Base-by-base conservation (phyloP, 2,329 filamentous ascomycete species). In the Calonectria pauciramosa region DNA sequence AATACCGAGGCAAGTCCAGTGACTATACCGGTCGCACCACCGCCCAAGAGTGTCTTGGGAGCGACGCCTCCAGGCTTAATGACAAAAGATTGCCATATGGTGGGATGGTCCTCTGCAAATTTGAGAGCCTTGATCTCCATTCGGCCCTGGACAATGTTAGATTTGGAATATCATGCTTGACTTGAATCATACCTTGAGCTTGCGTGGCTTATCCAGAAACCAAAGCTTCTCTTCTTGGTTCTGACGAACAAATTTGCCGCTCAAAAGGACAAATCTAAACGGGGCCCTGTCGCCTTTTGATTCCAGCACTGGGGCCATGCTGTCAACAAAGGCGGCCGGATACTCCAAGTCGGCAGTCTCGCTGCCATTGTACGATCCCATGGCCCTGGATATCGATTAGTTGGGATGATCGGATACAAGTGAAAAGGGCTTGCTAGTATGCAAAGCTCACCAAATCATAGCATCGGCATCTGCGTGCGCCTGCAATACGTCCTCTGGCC, bases 211-310 rank as follows among this genome's bases (percentile, higher is more conserved):
- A 9, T 75, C 74, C 0, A 81, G 52, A 0, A 81, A 80, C 75
- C 79, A 83, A 20, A 85, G 20, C 32, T 73, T 82, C 26, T 77
- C 69, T 8, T 83, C 79, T 68, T 85, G 84, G 23, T 85, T 77
- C 23, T 81, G 82, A 14, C 79, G 74, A 0, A 84, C 83, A 36
- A 83, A 84, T 18, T 80, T 82, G 2, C 84, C 84, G 49, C 84
- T 84, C 7, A 85, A 72, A 47, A 83, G 83, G 3, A 85, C 76
- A 41, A 80, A 84, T 49, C 79, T 77, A 32, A 85, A 85, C 2
- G 14, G 77, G 0, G 73, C 16, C 10, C 70, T 36, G 1, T 16
- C 52, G 0, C 65, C 66, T 0, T 68, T 72, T 4, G 71, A 59
- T 18, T 77, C 51, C 0, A 81, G 34, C 7, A 79, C 69, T 2